These are phyloP conservation scores for Eutrema japonicum DNA, from an alignment of 345 rosid species.

Conservation along the genomic window DNA sequence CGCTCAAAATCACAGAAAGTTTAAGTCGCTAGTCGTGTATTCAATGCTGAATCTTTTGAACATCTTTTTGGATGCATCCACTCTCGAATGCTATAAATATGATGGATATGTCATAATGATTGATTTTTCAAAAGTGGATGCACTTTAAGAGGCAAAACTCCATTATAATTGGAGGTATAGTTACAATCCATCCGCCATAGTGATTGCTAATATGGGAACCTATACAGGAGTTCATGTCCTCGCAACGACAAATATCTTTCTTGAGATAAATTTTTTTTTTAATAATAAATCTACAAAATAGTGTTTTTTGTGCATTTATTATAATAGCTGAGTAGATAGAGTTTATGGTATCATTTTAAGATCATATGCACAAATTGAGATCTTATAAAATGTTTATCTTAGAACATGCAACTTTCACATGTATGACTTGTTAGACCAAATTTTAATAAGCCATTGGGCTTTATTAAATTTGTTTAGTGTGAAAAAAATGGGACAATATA, in stretches of 20 bases:
- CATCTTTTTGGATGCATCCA: background rate
- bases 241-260: slow-evolving; percentile 15
- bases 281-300: background rate
- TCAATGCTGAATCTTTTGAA: background rate
- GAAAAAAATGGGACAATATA: too few species aligned
- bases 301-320: background rate
- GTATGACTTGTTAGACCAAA: background rate
- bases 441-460: too few species aligned
- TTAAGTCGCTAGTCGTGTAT: background rate
- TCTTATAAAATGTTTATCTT: background rate
- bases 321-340: background rate
- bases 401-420: background rate
- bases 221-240: background rate
- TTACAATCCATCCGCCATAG: background rate
- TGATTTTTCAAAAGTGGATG: background rate
- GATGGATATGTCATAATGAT: background rate
- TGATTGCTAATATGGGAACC: background rate
- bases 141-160: slow-evolving; percentile 1
- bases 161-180: background rate
- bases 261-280: slow-evolving; percentile 19
- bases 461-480: too few species aligned
- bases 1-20: background rate
- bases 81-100: background rate
- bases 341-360: background rate
- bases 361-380: background rate